phyloP scores from a whole-genome alignment of 1,139 yeast genomes.

The Taphrina populina region DNA sequence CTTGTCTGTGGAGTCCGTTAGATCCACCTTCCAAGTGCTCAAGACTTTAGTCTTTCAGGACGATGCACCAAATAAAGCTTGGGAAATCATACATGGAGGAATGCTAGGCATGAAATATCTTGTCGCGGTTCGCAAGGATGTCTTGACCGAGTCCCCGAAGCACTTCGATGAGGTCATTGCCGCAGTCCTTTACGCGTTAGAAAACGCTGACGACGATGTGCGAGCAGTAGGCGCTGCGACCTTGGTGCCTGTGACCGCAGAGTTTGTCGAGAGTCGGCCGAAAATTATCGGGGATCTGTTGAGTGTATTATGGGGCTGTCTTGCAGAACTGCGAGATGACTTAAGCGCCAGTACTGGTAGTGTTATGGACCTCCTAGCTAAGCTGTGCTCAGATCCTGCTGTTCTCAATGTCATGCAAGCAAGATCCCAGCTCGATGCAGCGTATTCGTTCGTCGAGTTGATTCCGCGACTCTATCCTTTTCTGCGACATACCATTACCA shows the following conservation, averaged over 20 bases:
- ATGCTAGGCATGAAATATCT: conserved; percentile 89
- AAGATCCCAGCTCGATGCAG: conserved; percentile 52
- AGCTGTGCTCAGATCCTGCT: conserved; percentile 75
- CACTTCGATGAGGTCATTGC: conserved; percentile 70
- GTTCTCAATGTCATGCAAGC: conserved; percentile 69
- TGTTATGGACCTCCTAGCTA: conserved; percentile 90
- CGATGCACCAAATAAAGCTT: conserved; percentile 54
- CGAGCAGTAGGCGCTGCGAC: conserved; percentile 97
- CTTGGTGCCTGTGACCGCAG: conserved; percentile 80
- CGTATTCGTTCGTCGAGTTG: conserved; percentile 61
- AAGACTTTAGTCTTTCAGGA: conserved; percentile 68
- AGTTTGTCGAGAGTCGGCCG: conserved; percentile 68
- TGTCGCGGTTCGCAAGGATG: conserved; percentile 83
- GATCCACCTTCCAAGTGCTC: conserved; percentile 64
- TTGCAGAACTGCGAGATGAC: conserved; percentile 83
- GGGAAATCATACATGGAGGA: conserved; percentile 99
- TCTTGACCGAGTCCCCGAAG: conserved; percentile 58
- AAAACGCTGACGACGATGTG: conserved; percentile 86
- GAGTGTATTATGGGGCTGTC: conserved; percentile 81
- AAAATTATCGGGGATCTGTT: conserved; percentile 64
- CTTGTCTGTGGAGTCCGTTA: conserved; percentile 56
- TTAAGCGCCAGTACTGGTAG: conserved; percentile 92
- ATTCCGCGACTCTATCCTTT: conserved; percentile 94
- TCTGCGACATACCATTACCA: conserved; percentile 86
- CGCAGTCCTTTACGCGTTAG: conserved; percentile 82